Evolutionary conservation across 306 rosid species (phyloP), one percentile per base, ranked within the genome.

Genomic region (Cicer cuneatum): DNA sequence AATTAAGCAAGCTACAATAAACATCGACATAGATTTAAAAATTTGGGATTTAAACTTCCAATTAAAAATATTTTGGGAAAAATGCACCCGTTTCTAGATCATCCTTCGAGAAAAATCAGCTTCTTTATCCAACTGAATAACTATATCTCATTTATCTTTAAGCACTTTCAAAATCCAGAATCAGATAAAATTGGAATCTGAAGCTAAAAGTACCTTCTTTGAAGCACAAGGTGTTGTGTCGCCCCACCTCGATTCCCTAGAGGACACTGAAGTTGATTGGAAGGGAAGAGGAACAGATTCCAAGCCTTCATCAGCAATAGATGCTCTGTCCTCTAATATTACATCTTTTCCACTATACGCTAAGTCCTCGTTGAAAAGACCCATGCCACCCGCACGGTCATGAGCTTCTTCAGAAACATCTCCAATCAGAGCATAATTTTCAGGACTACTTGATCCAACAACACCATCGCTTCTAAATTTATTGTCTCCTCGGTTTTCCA

Each of bases 141-240:
- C 51, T 21, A 76, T 54, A 47, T 40, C 18, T 24, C 63, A 64
- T 16, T 58, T 40, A 46, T 71, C 53, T 57, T 66, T 52, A 48
- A 35, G 33, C 61, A 46, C 63, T 68, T 60, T 47, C 21, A 51
- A 54, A 71, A 47, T 51, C 47, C 45, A 37, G 41, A 67, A 64
- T 52, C 41, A 74, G 59, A 66, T 12, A 53, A 64, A 71, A 82
- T 29, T 59, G 47, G 46, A 72, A 80, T 42, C 38, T 37, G 15
- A 78, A 78, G 69, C 78, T 85, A 82, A 8, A 84, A 58, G 43
- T 89, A 93, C 98, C 98, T 93, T 93, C 86, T 89, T 93, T 58
- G 83, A 82, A 74, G 88, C 82, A 80, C 88, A 88, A 65, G 93
- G 82, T 62, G 91, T 83, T 73, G 96, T 91, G 78, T 91, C 98